Base-by-base conservation (phyloP, 1,284 basidiomycete species). In the Tranzscheliella williamsii region DNA sequence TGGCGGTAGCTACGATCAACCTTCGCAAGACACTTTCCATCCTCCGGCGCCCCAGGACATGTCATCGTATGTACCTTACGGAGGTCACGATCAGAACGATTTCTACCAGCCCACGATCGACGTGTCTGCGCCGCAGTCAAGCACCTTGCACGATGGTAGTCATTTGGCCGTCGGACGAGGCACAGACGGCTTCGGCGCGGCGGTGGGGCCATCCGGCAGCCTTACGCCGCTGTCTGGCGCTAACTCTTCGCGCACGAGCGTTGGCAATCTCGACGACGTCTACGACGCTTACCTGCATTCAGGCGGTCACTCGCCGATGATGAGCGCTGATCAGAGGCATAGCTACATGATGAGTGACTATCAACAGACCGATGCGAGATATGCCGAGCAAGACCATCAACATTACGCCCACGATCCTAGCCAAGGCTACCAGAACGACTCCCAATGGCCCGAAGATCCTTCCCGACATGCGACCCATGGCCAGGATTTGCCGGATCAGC, bases 301-400 rank as follows among this genome's bases (percentile, higher is more conserved):
- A 29, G 30, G 26, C 24, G 37, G 18, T 11, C 55, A 54, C 20
- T 57, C 60, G 18, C 50, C 54, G 2, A 42, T 34, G 4, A 40
- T 58, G 31, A 54, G 42, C 7, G 35, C 50, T 7, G 54, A 58
- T 16, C 50, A 46, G 27, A 49, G 60, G 5, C 54, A 64, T 31
- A 64, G 60, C 54, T 57, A 54, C 43, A 52, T 57, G 50, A 49
- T 58, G 53, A 57, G 49, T 35, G 60, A 56, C 16, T 63, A 63
- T 31, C 32, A 34, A 18, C 21, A 41, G 17, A 17, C 16, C 13
- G 18, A 17, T 23, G 27, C 18, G 2, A 24, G 15, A 11, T 31
- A 39, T 21, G 34, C 17, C 22, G 24, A 24, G 26, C 12, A 18
- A 18, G 21, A 26, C 16, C 30, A 22, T 29, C 2, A 36, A 31